phyloP scores from a whole-genome alignment of 306 rosid genomes.

The Trifolium subterraneum region DNA sequence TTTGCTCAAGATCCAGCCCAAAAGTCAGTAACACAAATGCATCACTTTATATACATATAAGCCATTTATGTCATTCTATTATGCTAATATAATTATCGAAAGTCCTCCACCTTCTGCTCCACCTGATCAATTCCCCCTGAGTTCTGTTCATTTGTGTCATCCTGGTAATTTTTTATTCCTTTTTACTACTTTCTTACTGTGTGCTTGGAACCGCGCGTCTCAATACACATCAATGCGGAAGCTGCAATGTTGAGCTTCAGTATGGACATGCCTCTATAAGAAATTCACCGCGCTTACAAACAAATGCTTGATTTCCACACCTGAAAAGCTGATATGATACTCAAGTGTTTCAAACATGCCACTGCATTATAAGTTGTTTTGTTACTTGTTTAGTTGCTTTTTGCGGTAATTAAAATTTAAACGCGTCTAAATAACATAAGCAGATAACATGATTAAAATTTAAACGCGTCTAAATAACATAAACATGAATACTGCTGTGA shows the following conservation, averaged over 20 bases:
- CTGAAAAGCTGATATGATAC: neutral
- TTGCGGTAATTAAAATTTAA: no score
- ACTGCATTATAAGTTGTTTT: neutral
- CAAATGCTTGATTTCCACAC: neutral
- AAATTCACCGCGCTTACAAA: neutral
- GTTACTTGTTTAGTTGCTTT: neutral
- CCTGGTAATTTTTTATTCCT: slow-evolving; percentile 63
- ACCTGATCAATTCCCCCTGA: slow-evolving; percentile 94
- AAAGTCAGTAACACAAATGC: slow-evolving; percentile 56
- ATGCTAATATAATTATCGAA: slow-evolving; percentile 41
- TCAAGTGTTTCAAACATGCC: slow-evolving; percentile 25
- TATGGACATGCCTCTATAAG: neutral
- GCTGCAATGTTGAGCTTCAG: neutral
- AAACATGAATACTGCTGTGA: no score
- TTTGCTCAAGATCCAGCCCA: slow-evolving; percentile 93
- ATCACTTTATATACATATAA: slow-evolving; percentile 34
- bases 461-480: no score
- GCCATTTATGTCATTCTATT: slow-evolving; percentile 33
- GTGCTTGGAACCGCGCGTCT: neutral
- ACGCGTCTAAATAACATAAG: neutral
- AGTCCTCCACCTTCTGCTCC: slow-evolving; percentile 97
- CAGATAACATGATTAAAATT: neutral
- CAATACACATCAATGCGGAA: neutral
- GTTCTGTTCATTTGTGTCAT: slow-evolving; percentile 90
- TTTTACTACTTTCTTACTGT: neutral